phyloP scores from a whole-genome alignment of 2,329 filamentous ascomycete genomes.

The Pseudogymnoascus sp. region DNA sequence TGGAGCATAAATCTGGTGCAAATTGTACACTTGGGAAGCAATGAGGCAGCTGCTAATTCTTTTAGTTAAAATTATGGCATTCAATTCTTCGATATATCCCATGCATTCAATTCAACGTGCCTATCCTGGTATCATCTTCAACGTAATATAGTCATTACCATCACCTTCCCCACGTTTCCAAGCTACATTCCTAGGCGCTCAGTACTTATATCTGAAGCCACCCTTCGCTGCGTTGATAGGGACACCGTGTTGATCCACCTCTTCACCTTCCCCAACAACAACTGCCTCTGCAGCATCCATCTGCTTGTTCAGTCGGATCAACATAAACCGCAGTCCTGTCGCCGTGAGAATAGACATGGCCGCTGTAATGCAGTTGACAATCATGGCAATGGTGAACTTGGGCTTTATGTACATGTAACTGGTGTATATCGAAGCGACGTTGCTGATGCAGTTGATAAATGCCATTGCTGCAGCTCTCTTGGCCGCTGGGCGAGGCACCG shows the following conservation, averaged over 20 bases:
- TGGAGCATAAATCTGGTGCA: not conserved
- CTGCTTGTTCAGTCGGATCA: slow-evolving; percentile 60
- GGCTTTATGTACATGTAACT: slow-evolving; percentile 57
- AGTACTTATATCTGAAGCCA: slow-evolving; percentile 11
- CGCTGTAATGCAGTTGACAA: slow-evolving; percentile 58
- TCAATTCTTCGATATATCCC: not conserved
- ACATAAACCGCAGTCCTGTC: slow-evolving; percentile 51
- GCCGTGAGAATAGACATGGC: slow-evolving; percentile 57
- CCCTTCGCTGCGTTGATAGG: slow-evolving; percentile 13
- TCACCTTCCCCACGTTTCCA: not conserved
- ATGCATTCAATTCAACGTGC: not conserved
- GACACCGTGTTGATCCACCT: slow-evolving; percentile 1
- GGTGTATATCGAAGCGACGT: slow-evolving; percentile 62
- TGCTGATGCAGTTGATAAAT: slow-evolving; percentile 66
- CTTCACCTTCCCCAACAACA: slow-evolving; percentile 34
- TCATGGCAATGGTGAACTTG: slow-evolving; percentile 49
- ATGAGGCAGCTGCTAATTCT: not conserved
- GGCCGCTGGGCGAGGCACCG: slow-evolving; percentile 64
- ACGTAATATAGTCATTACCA: not conserved
- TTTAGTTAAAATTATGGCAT: not conserved
- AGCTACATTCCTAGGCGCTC: not conserved
- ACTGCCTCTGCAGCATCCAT: slow-evolving; percentile 55
- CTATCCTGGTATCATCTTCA: not conserved
- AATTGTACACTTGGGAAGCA: not conserved
- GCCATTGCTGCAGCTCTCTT: slow-evolving; percentile 56